Evolutionary conservation across 768 basidiomycete species (phyloP).

Genomic region (Mycena olivaceomarginata): DNA sequence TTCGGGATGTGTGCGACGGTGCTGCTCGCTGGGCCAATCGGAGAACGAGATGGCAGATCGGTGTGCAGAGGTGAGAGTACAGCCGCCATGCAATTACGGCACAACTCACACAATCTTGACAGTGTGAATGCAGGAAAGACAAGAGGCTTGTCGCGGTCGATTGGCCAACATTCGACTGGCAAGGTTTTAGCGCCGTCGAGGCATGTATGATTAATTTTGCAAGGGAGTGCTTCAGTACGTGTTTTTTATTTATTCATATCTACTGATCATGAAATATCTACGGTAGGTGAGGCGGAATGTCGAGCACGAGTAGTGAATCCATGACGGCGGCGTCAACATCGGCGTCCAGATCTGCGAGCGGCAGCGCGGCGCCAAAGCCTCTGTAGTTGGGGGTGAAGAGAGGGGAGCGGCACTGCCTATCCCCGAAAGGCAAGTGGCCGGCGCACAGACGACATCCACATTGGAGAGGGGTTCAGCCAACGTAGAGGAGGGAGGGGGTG

Average conservation of each 20-base stretch:
- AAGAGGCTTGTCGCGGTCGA: not conserved
- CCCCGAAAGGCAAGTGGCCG: not conserved
- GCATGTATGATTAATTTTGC: not conserved
- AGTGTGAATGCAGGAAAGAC: constrained; percentile 6
- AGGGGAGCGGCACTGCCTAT: not conserved
- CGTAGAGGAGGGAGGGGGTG: not conserved
- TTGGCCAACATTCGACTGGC: not conserved
- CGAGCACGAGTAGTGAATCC: not conserved
- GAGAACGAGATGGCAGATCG: not conserved
- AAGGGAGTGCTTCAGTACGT: not conserved
- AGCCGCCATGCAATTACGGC: not conserved
- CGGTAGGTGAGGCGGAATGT: not conserved
- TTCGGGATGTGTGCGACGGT: constrained; percentile 25
- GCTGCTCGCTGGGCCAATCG: constrained; percentile 8
- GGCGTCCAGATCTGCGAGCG: not conserved
- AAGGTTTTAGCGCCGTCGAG: not conserved
- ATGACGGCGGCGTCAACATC: not conserved
- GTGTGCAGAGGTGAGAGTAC: constrained; percentile 6
- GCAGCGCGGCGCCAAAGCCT: not conserved
- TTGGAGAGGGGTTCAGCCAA: not conserved
- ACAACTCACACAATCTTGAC: not conserved
- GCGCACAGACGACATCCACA: not conserved
- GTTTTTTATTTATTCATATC: not conserved
- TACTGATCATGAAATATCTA: not conserved
- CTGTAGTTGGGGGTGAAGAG: not conserved